These are phyloP conservation scores for Chrysosphaeria jannelii DNA, from an alignment of 2,329 filamentous ascomycete species.

Conservation along the genomic window DNA sequence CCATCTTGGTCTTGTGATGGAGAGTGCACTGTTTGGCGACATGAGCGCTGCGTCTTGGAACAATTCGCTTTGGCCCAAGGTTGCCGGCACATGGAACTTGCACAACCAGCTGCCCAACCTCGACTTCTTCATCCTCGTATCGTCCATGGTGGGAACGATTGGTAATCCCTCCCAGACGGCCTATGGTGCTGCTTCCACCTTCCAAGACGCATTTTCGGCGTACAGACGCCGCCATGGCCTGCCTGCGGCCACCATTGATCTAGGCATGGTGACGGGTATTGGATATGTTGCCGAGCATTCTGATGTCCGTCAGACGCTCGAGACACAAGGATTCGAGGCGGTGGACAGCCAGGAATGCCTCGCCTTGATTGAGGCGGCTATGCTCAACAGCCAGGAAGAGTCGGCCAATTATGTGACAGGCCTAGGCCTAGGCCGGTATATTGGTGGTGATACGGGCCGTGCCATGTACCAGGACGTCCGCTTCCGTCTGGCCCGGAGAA, in stretches of 20 bases:
- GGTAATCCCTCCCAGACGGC: slow-evolving; percentile 11
- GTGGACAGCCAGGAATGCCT: slow-evolving; percentile 4
- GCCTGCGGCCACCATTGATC: slow-evolving; percentile 11
- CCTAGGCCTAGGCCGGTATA: slow-evolving; percentile 4
- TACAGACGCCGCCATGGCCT: slow-evolving; percentile 10
- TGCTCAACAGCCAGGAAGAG: not conserved
- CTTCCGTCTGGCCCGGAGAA: slow-evolving; percentile 3
- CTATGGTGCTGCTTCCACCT: slow-evolving; percentile 13
- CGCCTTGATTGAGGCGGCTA: slow-evolving; percentile 6
- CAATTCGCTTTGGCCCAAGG: slow-evolving; percentile 7
- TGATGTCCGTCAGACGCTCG: slow-evolving; percentile 2
- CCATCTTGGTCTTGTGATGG: slow-evolving; percentile 4
- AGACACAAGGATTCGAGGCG: slow-evolving; percentile 5
- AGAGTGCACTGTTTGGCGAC: slow-evolving; percentile 5
- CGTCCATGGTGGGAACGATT: slow-evolving; percentile 7
- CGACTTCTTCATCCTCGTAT: slow-evolving; percentile 9
- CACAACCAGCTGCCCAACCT: slow-evolving; percentile 5
- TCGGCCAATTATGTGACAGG: slow-evolving; percentile 5
- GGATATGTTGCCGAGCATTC: slow-evolving; percentile 3
- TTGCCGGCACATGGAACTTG: slow-evolving; percentile 8
- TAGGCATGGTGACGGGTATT: slow-evolving; percentile 8
- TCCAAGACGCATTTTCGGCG: slow-evolving; percentile 11
- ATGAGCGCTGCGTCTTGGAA: slow-evolving; percentile 4
- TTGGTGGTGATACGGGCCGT: slow-evolving; percentile 3
- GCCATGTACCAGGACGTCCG: slow-evolving; percentile 4